Percentiles rank a stretch among this genome's conserved stretches.
Conservation (phyloP, 164 flowering plant species). For the Stephania cephalantha region DNA sequence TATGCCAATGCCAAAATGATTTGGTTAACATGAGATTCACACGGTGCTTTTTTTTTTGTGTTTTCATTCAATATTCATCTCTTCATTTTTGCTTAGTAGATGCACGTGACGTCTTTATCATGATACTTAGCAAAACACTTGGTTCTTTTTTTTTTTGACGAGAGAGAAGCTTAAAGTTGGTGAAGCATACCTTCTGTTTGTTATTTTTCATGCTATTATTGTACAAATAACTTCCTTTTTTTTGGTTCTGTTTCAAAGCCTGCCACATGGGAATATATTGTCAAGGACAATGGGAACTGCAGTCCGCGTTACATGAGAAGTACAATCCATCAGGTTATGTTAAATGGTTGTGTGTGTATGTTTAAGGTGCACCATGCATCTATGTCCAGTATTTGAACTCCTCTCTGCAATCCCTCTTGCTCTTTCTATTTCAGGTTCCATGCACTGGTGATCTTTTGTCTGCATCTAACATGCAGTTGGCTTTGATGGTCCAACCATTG, state of each 20-base stretch:
- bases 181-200: too few relatives aligned
- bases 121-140: neutral
- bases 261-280: constrained; percentile 84
- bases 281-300: constrained; percentile 90
- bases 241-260: constrained; percentile 38
- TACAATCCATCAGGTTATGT: constrained; percentile 79
- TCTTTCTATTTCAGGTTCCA: constrained; percentile 54
- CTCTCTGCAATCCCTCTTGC: neutral
- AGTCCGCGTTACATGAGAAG: constrained; percentile 98
- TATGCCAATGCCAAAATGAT: neutral
- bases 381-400: neutral
- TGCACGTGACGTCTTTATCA: neutral
- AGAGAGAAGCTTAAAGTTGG: too few relatives aligned
- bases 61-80: neutral
- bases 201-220: neutral
- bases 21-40: neutral
- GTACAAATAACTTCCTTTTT: neutral
- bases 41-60: neutral
- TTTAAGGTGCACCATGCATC: neutral
- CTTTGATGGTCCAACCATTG: constrained; percentile 90
- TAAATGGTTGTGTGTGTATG: neutral
- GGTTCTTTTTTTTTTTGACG: neutral
- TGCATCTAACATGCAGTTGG: constrained; percentile 91
- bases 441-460: constrained; percentile 81
- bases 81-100: neutral